Conservation (phyloP, 768 basidiomycete species). For the Fomitopsis pulvina region DNA sequence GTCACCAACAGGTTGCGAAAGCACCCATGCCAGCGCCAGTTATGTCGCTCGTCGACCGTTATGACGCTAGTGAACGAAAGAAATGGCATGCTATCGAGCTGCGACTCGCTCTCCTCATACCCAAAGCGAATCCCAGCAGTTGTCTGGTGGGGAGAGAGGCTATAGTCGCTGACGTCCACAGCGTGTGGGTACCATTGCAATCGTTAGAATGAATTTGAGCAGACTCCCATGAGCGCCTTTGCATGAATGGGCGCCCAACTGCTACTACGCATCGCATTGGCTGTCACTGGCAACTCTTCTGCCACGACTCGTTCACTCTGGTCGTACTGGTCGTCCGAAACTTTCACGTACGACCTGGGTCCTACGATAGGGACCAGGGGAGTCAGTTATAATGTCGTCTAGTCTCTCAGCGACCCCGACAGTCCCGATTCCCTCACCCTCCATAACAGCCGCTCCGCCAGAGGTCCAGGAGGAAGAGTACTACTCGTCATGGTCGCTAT, state of each 20-base stretch:
- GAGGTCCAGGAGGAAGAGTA: conserved; percentile 82
- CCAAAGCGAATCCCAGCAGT: no score
- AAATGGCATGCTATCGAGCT: no score
- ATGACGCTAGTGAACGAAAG: no score
- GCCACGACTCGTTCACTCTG: neutral
- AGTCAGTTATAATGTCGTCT: conserved; percentile 8
- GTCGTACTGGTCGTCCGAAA: neutral
- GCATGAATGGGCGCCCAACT: neutral
- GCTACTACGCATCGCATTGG: neutral
- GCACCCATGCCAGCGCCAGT: no score
- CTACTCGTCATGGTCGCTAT: conserved; percentile 91
- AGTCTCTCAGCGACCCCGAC: conserved; percentile 6
- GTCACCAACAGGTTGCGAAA: no score
- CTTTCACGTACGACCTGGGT: neutral
- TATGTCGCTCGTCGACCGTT: no score
- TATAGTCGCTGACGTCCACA: no score
- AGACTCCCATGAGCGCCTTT: no score
- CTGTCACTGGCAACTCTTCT: neutral
- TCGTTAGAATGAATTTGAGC: no score
- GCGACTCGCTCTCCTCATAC: no score
- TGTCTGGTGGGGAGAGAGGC: no score
- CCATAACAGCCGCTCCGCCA: conserved; percentile 15
- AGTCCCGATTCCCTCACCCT: conserved; percentile 10
- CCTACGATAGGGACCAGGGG: neutral
- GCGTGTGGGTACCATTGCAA: no score